These are phyloP conservation scores for Colletotrichum sublineola DNA, from an alignment of 2,329 filamentous ascomycete species.

Conservation along the genomic window DNA sequence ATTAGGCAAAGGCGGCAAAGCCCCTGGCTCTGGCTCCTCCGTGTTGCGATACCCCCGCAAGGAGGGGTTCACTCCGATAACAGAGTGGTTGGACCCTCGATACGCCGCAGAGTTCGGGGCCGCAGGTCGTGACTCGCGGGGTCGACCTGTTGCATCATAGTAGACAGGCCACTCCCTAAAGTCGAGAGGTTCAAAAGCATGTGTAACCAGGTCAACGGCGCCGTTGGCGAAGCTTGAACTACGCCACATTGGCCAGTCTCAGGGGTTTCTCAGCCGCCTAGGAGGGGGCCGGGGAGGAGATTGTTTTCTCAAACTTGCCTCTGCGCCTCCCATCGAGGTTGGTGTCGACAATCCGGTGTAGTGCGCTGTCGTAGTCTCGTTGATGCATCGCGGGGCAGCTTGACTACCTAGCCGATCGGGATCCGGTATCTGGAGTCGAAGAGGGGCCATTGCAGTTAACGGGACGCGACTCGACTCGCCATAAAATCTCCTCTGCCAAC, in stretches of 20 bases:
- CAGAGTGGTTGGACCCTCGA: constrained; percentile 38
- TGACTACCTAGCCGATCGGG: constrained; percentile 33
- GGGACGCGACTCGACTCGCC: constrained; percentile 35
- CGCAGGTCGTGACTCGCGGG: constrained; percentile 40
- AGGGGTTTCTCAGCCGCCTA: constrained; percentile 5
- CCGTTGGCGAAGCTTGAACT: constrained; percentile 9
- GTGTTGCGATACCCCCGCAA: constrained; percentile 29
- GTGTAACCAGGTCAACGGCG: constrained; percentile 23
- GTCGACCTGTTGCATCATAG: constrained; percentile 40
- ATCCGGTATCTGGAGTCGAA: constrained; percentile 31
- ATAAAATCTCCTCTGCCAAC: constrained; percentile 41
- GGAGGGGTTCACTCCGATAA: constrained; percentile 31
- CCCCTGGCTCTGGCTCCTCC: constrained; percentile 26
- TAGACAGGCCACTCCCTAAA: constrained; percentile 1
- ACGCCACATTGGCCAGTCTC: constrained; percentile 23
- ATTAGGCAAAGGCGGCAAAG: constrained; percentile 40
- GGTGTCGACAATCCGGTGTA: neutral
- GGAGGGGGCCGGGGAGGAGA: neutral
- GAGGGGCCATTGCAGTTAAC: constrained; percentile 27
- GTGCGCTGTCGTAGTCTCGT: constrained; percentile 7
- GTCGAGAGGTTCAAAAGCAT: constrained; percentile 4
- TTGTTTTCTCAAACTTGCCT: neutral
- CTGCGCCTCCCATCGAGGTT: neutral
- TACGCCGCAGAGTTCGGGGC: constrained; percentile 34
- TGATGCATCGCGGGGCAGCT: constrained; percentile 35